Evolutionary conservation across 768 basidiomycete species (phyloP).

Genomic region (Boletus bicolor): DNA sequence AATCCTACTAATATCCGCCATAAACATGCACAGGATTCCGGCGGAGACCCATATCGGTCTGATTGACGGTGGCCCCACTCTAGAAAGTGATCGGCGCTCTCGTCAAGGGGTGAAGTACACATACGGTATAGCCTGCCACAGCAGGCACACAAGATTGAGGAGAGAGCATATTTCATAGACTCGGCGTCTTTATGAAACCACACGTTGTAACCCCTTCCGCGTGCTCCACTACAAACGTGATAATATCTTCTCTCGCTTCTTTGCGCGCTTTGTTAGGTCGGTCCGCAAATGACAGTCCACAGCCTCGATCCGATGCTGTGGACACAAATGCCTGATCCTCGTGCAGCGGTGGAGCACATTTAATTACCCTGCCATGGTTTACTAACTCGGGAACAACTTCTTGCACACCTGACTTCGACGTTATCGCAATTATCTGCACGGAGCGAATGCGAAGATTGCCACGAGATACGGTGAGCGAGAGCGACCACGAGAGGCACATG

Average conservation of each 20-base stretch:
- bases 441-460: not conserved
- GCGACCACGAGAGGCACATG: not conserved
- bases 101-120: not conserved
- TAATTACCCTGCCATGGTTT: not conserved
- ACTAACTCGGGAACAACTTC: not conserved
- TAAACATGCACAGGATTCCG: not conserved
- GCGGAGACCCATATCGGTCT: not conserved
- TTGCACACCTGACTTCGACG: not conserved
- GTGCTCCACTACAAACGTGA: constrained; percentile 9
- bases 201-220: constrained; percentile 3
- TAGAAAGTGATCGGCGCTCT: constrained; percentile 10
- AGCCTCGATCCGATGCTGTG: not conserved
- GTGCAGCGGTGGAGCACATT: constrained; percentile 1
- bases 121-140: not conserved
- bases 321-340: constrained; percentile 1
- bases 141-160: not conserved
- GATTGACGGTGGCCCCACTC: not conserved
- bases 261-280: constrained; percentile 1
- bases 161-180: not conserved
- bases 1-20: constrained; percentile 5
- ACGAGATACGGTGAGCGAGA: not conserved
- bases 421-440: not conserved
- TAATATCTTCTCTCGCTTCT: not conserved
- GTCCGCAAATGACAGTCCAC: not conserved
- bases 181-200: not conserved